A percentile compares a stretch with the other conserved stretches of the same genome.
These are phyloP conservation scores for Intubia oerlemansii DNA, from an alignment of 2,329 filamentous ascomycete species.

Conservation along the genomic window DNA sequence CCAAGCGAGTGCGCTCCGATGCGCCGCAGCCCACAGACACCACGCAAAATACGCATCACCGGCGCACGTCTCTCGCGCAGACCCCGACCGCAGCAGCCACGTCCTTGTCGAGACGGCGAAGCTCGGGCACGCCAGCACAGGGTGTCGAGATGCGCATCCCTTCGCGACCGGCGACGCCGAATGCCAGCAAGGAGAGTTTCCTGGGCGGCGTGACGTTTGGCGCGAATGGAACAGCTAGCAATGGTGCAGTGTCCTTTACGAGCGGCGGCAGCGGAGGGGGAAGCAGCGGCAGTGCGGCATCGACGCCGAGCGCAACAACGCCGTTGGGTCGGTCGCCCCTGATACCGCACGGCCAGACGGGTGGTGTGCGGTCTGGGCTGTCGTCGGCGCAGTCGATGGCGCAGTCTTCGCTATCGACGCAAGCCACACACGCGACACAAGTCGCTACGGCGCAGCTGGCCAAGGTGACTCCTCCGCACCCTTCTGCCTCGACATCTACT, in stretches of 20 bases:
- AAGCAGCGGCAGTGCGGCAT: conserved; percentile 3
- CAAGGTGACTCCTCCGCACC: too few species aligned
- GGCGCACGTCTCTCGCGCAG: conserved; percentile 5
- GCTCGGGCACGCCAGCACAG: conserved; percentile 29
- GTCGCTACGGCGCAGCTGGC: conserved; percentile 2
- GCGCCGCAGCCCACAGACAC: too few species aligned
- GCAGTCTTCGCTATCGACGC: background rate
- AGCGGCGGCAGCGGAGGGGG: conserved; percentile 1
- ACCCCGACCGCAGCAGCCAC: too few species aligned
- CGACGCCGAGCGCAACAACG: conserved; percentile 19
- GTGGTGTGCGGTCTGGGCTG: conserved; percentile 3
- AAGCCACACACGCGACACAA: conserved; percentile 6
- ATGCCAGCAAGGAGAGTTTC: conserved; percentile 11
- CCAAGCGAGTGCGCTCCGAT: background rate
- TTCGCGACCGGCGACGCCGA: conserved; percentile 39
- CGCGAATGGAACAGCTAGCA: too few species aligned
- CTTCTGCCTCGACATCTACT: too few species aligned
- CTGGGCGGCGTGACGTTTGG: conserved; percentile 7
- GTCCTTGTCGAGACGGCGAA: conserved; percentile 22
- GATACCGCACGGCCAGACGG: too few species aligned
- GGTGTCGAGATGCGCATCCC: conserved; percentile 41
- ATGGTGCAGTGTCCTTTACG: too few species aligned
- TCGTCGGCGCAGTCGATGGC: background rate
- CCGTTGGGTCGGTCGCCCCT: conserved; percentile 18
- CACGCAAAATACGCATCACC: too few species aligned